A percentile compares a stretch with the other conserved stretches of the same genome.
These are phyloP conservation scores for Sporothrix mexicana DNA, from an alignment of 2,329 filamentous ascomycete species.

Conservation along the genomic window DNA sequence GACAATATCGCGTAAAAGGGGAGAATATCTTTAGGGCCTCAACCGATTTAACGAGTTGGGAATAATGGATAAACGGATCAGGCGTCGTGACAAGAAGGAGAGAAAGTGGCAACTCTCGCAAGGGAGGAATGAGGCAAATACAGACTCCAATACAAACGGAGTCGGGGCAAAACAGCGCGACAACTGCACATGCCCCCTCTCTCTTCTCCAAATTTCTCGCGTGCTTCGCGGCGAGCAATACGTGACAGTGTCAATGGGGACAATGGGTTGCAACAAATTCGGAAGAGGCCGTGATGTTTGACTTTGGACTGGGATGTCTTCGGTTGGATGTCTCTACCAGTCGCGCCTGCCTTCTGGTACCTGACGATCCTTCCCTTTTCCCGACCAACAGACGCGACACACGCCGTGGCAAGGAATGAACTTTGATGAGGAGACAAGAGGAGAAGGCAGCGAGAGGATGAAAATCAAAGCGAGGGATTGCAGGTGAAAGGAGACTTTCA, in stretches of 20 bases:
- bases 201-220: neutral
- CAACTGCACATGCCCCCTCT: neutral
- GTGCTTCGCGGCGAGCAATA: neutral
- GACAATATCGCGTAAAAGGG: neutral
- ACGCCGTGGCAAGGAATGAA: neutral
- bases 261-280: neutral
- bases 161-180: neutral
- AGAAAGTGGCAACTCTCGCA: neutral
- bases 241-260: neutral
- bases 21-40: neutral
- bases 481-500: no score
- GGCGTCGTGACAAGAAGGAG: neutral
- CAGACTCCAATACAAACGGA: neutral
- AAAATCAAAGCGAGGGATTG: neutral
- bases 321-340: neutral
- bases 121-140: constrained; percentile 14
- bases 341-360: constrained; percentile 18
- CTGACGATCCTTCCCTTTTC: constrained; percentile 12
- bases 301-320: neutral
- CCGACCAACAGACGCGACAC: neutral
- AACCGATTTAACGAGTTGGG: neutral
- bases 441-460: neutral
- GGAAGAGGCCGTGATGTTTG: neutral
- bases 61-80: neutral
- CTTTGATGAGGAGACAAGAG: neutral